phyloP scores from a whole-genome alignment of 176 grass and related monocot species.

The Elymus sibiricus region DNA sequence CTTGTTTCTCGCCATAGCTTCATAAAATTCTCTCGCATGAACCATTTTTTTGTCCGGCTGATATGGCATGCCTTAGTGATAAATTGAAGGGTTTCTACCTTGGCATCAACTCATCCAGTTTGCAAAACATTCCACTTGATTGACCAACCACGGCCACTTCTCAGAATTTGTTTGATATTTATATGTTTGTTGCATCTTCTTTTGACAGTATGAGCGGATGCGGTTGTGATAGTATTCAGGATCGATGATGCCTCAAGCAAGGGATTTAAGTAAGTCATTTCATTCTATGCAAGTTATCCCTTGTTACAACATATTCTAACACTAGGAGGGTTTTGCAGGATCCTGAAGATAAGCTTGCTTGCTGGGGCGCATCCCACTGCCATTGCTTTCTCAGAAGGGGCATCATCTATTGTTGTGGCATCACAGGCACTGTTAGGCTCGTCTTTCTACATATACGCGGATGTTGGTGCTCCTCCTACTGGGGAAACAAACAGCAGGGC shows the following conservation, averaged over 20 bases:
- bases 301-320: background rate
- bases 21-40: background rate
- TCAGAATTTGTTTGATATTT: background rate
- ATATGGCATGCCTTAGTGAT: background rate
- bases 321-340: conserved; percentile 27
- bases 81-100: background rate
- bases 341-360: conserved; percentile 80
- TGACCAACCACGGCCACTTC: background rate
- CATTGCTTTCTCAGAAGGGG: conserved; percentile 71
- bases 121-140: background rate
- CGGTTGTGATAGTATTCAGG: conserved; percentile 67
- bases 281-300: background rate
- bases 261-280: conserved; percentile 72
- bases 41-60: background rate
- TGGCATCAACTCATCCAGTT: background rate
- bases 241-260: conserved; percentile 87
- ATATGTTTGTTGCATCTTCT: background rate
- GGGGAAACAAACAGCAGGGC: conserved; percentile 47
- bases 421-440: conserved; percentile 67
- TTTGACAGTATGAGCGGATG: conserved; percentile 75
- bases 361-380: conserved; percentile 83
- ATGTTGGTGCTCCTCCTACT: conserved; percentile 65
- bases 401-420: conserved; percentile 74
- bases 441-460: conserved; percentile 82
- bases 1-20: background rate